Evolutionary conservation across 768 basidiomycete species (phyloP).

Genomic region (Lepiota venenata): DNA sequence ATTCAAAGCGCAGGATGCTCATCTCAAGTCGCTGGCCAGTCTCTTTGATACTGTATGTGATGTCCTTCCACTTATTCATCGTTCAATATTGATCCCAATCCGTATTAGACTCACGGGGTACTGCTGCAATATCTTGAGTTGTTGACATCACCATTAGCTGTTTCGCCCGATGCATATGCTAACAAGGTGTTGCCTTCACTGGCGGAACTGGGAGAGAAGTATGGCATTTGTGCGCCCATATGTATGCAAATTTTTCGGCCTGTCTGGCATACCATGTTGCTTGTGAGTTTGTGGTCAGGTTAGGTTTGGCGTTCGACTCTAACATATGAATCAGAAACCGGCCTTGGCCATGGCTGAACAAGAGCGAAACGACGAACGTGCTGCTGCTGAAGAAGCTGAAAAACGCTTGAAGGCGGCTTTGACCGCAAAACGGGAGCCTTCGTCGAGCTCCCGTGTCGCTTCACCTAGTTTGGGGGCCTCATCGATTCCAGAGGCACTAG

Average conservation of each 20-base stretch:
- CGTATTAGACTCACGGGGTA: slow-evolving; percentile 79
- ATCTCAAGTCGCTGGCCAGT: slow-evolving; percentile 82
- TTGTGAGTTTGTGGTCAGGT: slow-evolving; percentile 40
- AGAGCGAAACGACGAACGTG: slow-evolving; percentile 36
- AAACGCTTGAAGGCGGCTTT: slow-evolving; percentile 79
- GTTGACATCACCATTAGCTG: slow-evolving; percentile 66
- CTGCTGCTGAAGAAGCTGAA: slow-evolving; percentile 73
- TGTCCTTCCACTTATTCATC: slow-evolving; percentile 8
- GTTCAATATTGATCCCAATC: slow-evolving; percentile 14
- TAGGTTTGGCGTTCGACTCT: slow-evolving; percentile 2
- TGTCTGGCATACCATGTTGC: slow-evolving; percentile 57
- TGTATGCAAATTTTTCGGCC: slow-evolving; percentile 96
- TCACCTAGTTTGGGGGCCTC: slow-evolving; percentile 47
- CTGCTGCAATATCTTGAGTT: slow-evolving; percentile 91
- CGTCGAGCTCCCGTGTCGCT: slow-evolving; percentile 53
- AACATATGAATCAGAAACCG: slow-evolving; percentile 38
- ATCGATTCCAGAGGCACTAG: slow-evolving; percentile 22
- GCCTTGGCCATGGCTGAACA: slow-evolving; percentile 67
- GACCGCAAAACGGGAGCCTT: slow-evolving; percentile 74
- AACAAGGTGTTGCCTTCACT: slow-evolving; percentile 73
- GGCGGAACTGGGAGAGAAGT: slow-evolving; percentile 66
- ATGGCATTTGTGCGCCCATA: slow-evolving; percentile 79
- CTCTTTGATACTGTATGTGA: slow-evolving; percentile 83
- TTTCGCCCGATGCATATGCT: slow-evolving; percentile 71
- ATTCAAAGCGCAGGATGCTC: slow-evolving; percentile 66